A percentile compares a stretch with the other conserved stretches of the same genome.
Evolutionary conservation across 2,329 filamentous ascomycete species (phyloP).

Genomic region (Botrytis fragariae): DNA sequence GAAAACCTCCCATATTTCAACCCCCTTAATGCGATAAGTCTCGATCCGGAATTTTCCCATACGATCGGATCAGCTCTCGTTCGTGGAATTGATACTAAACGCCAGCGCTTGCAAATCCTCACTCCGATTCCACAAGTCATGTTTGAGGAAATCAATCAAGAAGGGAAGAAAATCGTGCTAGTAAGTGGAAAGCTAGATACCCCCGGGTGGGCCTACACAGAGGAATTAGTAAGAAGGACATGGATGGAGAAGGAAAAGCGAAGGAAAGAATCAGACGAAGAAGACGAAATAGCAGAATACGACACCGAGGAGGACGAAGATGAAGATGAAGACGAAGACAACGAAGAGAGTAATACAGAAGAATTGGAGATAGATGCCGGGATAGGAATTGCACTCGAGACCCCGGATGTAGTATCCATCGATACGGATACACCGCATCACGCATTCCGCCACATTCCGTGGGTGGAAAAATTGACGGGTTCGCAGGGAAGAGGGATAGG

Average conservation of each 20-base stretch:
- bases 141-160: slow-evolving; percentile 43
- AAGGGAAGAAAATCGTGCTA: slow-evolving; percentile 55
- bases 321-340: slow-evolving; percentile 7
- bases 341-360: neutral
- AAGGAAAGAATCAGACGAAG: slow-evolving; percentile 12
- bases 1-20: slow-evolving; percentile 63
- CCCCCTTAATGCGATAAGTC: slow-evolving; percentile 50
- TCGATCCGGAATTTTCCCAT: slow-evolving; percentile 59
- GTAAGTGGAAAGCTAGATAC: slow-evolving; percentile 67
- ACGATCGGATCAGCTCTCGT: slow-evolving; percentile 65
- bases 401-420: neutral
- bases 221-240: slow-evolving; percentile 51
- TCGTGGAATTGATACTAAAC: slow-evolving; percentile 61
- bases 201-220: slow-evolving; percentile 68
- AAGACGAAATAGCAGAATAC: neutral
- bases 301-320: neutral
- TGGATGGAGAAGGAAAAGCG: slow-evolving; percentile 22
- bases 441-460: slow-evolving; percentile 46
- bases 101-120: slow-evolving; percentile 59
- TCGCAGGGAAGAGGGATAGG: slow-evolving; percentile 56
- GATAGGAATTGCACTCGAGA: neutral
- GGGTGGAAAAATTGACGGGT: slow-evolving; percentile 57
- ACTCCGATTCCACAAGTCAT: slow-evolving; percentile 52
- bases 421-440: neutral
- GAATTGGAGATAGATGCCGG: neutral